phyloP scores from a whole-genome alignment of 1,139 yeast species.

The Arxiozyma slooffiae region DNA sequence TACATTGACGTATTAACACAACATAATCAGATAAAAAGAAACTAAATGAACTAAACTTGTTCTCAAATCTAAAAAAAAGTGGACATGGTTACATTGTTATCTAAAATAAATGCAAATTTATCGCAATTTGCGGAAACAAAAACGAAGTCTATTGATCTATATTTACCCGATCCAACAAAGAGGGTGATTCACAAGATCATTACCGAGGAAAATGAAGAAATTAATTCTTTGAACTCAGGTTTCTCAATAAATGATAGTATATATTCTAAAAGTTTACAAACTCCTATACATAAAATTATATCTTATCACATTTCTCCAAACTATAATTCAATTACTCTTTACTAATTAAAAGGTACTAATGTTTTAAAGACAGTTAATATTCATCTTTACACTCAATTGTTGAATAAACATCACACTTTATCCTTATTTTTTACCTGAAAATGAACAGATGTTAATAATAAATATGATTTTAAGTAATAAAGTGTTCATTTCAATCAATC shows the following conservation, averaged over 20 bases:
- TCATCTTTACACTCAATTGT: constrained; percentile 20
- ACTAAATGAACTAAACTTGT: background rate
- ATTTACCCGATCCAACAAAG: constrained; percentile 8
- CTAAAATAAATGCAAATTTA: constrained; percentile 19
- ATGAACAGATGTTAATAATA: constrained; percentile 12
- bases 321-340: constrained; percentile 16
- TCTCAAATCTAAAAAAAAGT: background rate
- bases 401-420: constrained; percentile 22
- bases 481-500: constrained; percentile 30
- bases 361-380: constrained; percentile 19
- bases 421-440: constrained; percentile 14
- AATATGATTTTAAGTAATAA: constrained; percentile 28
- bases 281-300: constrained; percentile 16
- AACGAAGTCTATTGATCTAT: constrained; percentile 6
- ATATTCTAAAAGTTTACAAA: constrained; percentile 17
- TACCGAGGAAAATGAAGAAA: too few species aligned
- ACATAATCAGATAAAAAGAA: background rate
- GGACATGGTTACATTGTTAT: constrained; percentile 13
- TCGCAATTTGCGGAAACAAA: constrained; percentile 12
- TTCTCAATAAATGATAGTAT: constrained; percentile 8
- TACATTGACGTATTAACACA: background rate
- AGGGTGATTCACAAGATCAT: background rate
- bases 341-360: constrained; percentile 15
- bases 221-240: too few species aligned
- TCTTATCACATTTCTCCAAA: constrained; percentile 22